Evolutionary conservation across 495 filamentous ascomycete species (phyloP).

Genomic region (Ramalina intermedia): DNA sequence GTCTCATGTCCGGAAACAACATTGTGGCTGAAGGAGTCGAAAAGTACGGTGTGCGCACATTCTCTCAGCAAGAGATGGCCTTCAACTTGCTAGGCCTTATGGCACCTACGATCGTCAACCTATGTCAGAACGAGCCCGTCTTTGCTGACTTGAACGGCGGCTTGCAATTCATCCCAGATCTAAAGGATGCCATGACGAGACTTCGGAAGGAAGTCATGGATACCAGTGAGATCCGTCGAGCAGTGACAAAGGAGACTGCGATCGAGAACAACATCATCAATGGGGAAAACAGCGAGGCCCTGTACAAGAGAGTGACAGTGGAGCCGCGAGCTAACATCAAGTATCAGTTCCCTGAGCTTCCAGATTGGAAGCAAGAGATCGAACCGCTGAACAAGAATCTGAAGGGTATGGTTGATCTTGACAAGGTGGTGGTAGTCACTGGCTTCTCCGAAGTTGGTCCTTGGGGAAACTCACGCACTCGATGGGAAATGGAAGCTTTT

Average conservation of each 20-base stretch:
- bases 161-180: slow-evolving; percentile 89
- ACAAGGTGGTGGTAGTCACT: slow-evolving; percentile 94
- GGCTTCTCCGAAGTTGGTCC: slow-evolving; percentile 94
- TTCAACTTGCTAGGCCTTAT: slow-evolving; percentile 97
- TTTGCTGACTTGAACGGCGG: slow-evolving; percentile 96
- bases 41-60: slow-evolving; percentile 89
- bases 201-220: slow-evolving; percentile 86
- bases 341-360: slow-evolving; percentile 79
- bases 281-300: slow-evolving; percentile 73
- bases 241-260: slow-evolving; percentile 87
- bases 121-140: slow-evolving; percentile 91
- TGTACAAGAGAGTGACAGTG: slow-evolving; percentile 88
- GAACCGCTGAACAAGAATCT: slow-evolving; percentile 74
- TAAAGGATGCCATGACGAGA: slow-evolving; percentile 86
- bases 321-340: slow-evolving; percentile 96
- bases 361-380: slow-evolving; percentile 82
- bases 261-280: slow-evolving; percentile 97
- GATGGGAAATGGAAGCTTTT: slow-evolving; percentile 98
- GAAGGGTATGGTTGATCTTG: slow-evolving; percentile 95
- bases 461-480: slow-evolving; percentile 94
- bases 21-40: slow-evolving; percentile 94
- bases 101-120: slow-evolving; percentile 83
- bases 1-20: slow-evolving; percentile 97
- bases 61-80: slow-evolving; percentile 98
- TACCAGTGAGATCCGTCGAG: slow-evolving; percentile 82